These are phyloP conservation scores for Gossypium ekmanianum DNA, from an alignment of 345 rosid genomes.

Conservation along the genomic window DNA sequence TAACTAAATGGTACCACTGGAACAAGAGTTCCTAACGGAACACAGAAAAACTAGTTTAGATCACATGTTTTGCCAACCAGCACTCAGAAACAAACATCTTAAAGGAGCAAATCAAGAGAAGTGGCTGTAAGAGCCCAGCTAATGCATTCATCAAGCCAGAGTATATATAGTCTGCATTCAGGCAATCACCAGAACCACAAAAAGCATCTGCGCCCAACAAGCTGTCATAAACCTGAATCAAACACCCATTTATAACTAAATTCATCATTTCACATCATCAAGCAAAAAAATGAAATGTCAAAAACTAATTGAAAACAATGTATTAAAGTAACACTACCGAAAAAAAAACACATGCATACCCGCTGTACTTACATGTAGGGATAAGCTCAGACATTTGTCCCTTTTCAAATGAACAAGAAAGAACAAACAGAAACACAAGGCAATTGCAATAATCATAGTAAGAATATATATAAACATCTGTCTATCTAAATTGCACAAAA, in stretches of 20 bases:
- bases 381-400: background rate
- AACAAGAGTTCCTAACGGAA: conserved; percentile 27
- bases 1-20: conserved; percentile 29
- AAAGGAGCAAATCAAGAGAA: conserved; percentile 52
- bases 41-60: conserved; percentile 47
- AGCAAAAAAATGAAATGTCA: conserved; percentile 16
- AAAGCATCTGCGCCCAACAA: conserved; percentile 88
- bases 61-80: conserved; percentile 44
- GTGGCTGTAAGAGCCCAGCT: conserved; percentile 58
- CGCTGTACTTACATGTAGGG: background rate
- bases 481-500: background rate
- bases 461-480: no score
- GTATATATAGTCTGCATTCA: conserved; percentile 68
- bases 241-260: conserved; percentile 74
- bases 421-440: background rate
- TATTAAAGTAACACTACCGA: background rate
- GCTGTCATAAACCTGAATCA: conserved; percentile 95
- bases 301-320: conserved; percentile 15
- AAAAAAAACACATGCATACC: background rate
- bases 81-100: conserved; percentile 52
- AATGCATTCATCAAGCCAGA: conserved; percentile 83
- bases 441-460: background rate
- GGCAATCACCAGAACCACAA: conserved; percentile 86
- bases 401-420: background rate
- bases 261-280: conserved; percentile 48